phyloP scores from a whole-genome alignment of 2,329 filamentous ascomycete species.

The Calcarisporium arbuscula region DNA sequence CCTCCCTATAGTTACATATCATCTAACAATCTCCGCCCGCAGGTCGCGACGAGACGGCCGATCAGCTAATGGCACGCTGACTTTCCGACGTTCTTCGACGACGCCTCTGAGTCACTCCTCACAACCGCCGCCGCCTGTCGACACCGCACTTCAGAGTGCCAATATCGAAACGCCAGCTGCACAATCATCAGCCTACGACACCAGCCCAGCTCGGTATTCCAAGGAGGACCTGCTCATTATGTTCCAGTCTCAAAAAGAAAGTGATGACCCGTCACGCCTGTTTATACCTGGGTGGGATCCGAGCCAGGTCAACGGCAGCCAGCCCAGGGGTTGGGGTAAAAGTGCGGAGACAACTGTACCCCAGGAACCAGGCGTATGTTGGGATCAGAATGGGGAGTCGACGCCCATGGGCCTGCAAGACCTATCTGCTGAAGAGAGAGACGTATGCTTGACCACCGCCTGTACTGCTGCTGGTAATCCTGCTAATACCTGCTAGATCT shows the following conservation, averaged over 20 bases:
- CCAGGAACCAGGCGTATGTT: slow-evolving; percentile 85
- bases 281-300: slow-evolving; percentile 78
- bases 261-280: slow-evolving; percentile 53
- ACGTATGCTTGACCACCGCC: slow-evolving; percentile 34
- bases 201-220: slow-evolving; percentile 57
- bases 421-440: slow-evolving; percentile 58
- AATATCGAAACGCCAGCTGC: slow-evolving; percentile 27
- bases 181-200: slow-evolving; percentile 23
- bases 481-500: slow-evolving; percentile 50
- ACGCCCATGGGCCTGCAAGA: slow-evolving; percentile 67
- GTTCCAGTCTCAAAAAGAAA: slow-evolving; percentile 48
- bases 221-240: slow-evolving; percentile 75
- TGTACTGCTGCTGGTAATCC: background rate
- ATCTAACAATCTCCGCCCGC: too few relatives aligned
- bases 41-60: slow-evolving; percentile 55
- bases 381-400: slow-evolving; percentile 67
- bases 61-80: slow-evolving; percentile 56
- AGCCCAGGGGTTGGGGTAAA: slow-evolving; percentile 68
- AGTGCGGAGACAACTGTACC: slow-evolving; percentile 64
- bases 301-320: slow-evolving; percentile 58
- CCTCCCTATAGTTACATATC: too few relatives aligned
- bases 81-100: slow-evolving; percentile 58
- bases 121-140: slow-evolving; percentile 27
- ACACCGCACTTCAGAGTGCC: slow-evolving; percentile 34
- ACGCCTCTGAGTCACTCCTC: slow-evolving; percentile 42